phyloP scores from a whole-genome alignment of 768 basidiomycete species.

The Phlegmacium glaucopus region DNA sequence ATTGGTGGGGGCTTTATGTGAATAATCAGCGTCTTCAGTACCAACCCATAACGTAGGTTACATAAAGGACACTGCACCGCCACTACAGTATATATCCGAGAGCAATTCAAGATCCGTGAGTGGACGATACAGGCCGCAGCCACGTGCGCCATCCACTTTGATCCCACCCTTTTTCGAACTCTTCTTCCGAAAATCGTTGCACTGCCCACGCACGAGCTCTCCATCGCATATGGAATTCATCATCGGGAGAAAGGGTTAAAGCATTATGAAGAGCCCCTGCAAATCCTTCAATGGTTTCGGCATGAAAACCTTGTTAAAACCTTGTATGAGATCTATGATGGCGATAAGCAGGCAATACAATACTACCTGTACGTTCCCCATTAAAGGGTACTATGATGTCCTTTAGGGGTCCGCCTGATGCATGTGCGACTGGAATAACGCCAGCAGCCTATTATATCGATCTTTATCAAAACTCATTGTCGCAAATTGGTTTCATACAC shows the following conservation, averaged over 20 bases:
- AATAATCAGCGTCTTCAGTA: too few relatives aligned
- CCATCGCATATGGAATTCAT: constrained; percentile 59
- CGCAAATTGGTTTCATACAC: constrained; percentile 16
- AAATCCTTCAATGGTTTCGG: constrained; percentile 59
- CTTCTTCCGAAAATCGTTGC: constrained; percentile 69
- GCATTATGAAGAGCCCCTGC: constrained; percentile 63
- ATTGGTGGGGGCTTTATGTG: too few relatives aligned
- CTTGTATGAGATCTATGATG: background rate
- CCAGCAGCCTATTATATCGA: constrained; percentile 75
- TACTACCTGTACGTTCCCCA: constrained; percentile 68
- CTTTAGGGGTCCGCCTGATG: constrained; percentile 86
- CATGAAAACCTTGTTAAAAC: constrained; percentile 71
- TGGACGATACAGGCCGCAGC: too few relatives aligned
- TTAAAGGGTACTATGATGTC: constrained; percentile 88
- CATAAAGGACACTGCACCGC: too few relatives aligned
- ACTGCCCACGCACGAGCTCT: constrained; percentile 72
- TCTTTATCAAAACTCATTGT: background rate
- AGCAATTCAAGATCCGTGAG: too few relatives aligned
- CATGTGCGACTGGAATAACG: constrained; percentile 87
- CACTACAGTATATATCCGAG: too few relatives aligned
- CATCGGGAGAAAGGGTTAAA: constrained; percentile 50
- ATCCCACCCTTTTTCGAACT: constrained; percentile 78
- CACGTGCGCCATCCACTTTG: constrained; percentile 54
- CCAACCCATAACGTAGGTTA: too few relatives aligned
- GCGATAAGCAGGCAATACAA: constrained; percentile 1